Conservation (phyloP, 306 rosid species). For the Ziziphus jujuba region DNA sequence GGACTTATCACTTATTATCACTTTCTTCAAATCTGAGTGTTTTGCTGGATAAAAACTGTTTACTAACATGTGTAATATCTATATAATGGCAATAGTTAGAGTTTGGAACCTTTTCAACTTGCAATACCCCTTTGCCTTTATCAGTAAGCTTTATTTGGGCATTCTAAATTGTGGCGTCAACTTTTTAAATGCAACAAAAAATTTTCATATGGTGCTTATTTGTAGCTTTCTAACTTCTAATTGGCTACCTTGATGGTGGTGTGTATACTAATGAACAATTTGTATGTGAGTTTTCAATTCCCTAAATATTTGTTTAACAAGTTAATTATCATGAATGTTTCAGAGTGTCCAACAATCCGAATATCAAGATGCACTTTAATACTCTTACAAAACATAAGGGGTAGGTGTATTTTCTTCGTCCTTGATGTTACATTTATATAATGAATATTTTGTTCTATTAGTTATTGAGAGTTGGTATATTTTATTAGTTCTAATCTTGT, state of each 20-base stretch:
- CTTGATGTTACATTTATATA: no score
- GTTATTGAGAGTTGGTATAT: slow-evolving; percentile 5
- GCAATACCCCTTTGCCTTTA: neutral
- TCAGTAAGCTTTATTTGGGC: neutral
- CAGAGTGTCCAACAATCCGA: slow-evolving; percentile 96
- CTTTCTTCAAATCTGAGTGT: no score
- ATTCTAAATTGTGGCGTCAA: neutral
- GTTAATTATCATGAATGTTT: slow-evolving; percentile 99
- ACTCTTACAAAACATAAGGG: slow-evolving; percentile 88
- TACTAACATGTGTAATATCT: slow-evolving; percentile 7
- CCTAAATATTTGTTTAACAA: slow-evolving; percentile 98
- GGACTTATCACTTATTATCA: no score
- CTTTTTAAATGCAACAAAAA: neutral
- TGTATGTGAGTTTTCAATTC: slow-evolving; percentile 85
- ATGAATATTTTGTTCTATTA: neutral
- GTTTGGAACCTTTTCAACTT: neutral
- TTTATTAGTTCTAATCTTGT: neutral
- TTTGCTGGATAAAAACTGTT: no score
- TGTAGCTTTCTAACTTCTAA: slow-evolving; percentile 4
- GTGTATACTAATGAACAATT: slow-evolving; percentile 56
- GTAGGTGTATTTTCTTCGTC: no score
- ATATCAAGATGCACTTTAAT: slow-evolving; percentile 85
- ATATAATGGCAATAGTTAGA: slow-evolving; percentile 5
- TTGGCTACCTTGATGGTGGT: slow-evolving; percentile 35
- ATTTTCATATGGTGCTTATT: slow-evolving; percentile 10